These are phyloP conservation scores for Echinosophora koreensis DNA, from an alignment of 306 rosid genomes.

Conservation along the genomic window DNA sequence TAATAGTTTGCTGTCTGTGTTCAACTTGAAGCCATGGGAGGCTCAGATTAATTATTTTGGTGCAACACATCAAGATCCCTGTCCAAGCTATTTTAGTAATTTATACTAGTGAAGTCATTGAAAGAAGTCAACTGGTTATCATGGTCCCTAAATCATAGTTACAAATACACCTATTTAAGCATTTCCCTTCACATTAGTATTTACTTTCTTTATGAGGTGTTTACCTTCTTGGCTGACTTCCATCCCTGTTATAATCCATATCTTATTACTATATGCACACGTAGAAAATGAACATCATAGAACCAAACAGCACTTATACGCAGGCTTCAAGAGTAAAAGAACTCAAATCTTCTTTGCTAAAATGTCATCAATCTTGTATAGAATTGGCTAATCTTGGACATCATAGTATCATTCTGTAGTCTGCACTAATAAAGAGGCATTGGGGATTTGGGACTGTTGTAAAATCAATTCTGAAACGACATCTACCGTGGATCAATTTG, in stretches of 20 bases:
- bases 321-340: background rate
- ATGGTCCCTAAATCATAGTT: too few relatives aligned
- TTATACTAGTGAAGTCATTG: background rate
- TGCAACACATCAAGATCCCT: background rate
- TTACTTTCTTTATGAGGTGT: background rate
- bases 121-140: background rate
- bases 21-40: background rate
- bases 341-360: background rate
- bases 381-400: background rate
- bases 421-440: constrained; percentile 5
- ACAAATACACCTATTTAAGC: too few relatives aligned
- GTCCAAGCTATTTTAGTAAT: background rate
- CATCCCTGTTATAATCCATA: background rate
- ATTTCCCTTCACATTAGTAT: background rate
- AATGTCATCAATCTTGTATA: background rate
- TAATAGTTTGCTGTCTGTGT: background rate
- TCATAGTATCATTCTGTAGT: background rate
- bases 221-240: background rate
- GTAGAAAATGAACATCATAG: background rate
- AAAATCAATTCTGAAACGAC: background rate
- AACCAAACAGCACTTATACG: background rate
- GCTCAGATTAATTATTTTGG: background rate
- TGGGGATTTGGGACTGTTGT: background rate
- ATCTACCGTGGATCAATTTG: too few relatives aligned
- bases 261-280: too few relatives aligned